Conservation (phyloP, 495 filamentous ascomycete genomes). For the Aspergillus olivimuriae region DNA sequence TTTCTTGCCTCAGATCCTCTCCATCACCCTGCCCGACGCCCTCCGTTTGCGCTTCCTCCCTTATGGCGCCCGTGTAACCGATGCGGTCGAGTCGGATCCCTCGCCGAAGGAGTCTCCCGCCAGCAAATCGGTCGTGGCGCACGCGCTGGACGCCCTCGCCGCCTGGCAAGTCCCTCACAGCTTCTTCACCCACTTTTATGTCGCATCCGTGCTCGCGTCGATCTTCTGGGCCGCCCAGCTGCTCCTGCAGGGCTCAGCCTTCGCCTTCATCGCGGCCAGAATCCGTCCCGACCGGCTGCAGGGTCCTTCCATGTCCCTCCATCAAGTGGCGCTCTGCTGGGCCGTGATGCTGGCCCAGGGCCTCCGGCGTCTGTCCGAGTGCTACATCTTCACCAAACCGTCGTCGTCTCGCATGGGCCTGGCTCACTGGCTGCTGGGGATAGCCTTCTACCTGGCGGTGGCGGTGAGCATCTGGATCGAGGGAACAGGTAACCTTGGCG, state of each 20-base stretch:
- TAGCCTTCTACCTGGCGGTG: conserved; percentile 68
- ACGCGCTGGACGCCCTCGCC: conserved; percentile 46
- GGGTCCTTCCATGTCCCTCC: conserved; percentile 48
- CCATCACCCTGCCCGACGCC: conserved; percentile 44
- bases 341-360: conserved; percentile 68
- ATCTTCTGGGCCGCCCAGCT: conserved; percentile 73
- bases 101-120: conserved; percentile 7
- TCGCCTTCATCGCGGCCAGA: conserved; percentile 31
- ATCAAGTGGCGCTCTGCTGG: conserved; percentile 65
- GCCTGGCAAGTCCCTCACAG: conserved; percentile 66
- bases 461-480: conserved; percentile 81
- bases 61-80: conserved; percentile 51
- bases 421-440: conserved; percentile 71
- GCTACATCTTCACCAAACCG: conserved; percentile 51
- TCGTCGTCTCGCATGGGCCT: conserved; percentile 76
- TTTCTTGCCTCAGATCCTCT: conserved; percentile 39
- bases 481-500: conserved; percentile 69
- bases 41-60: conserved; percentile 48
- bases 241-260: conserved; percentile 45
- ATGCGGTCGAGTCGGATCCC: conserved; percentile 14
- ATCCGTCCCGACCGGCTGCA: conserved; percentile 29
- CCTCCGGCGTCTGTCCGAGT: conserved; percentile 68
- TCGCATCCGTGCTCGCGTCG: conserved; percentile 61
- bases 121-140: conserved; percentile 9
- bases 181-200: conserved; percentile 87